Percentiles rank a stretch among this genome's conserved stretches.
phyloP scores from a whole-genome alignment of 2,329 filamentous ascomycete species.

The Curvularia sp. region DNA sequence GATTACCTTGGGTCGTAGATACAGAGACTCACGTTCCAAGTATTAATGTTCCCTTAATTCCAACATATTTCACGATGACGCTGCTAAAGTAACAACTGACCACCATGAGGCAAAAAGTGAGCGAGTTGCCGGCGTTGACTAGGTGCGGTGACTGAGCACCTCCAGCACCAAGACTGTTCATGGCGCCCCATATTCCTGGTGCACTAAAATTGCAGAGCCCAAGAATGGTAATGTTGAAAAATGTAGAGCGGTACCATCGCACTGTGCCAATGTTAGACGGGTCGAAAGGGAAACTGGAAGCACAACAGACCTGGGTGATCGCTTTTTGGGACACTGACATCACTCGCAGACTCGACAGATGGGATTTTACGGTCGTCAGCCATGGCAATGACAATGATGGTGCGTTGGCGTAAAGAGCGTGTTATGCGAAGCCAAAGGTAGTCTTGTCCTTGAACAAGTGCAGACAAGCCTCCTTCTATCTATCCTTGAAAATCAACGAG shows the following conservation, averaged over 20 bases:
- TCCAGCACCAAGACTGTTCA: conserved; percentile 76
- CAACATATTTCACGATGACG: conserved; percentile 69
- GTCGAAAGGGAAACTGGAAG: not conserved
- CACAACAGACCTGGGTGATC: conserved; percentile 34
- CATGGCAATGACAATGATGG: not conserved
- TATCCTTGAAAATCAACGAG: not conserved
- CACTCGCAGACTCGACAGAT: conserved; percentile 31
- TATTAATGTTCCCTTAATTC: conserved; percentile 74
- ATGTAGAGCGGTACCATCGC: conserved; percentile 74
- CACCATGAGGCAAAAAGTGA: conserved; percentile 77
- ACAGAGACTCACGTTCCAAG: conserved; percentile 64
- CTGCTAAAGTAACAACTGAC: conserved; percentile 72
- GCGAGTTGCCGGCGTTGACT: conserved; percentile 73
- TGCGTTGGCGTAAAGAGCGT: not conserved
- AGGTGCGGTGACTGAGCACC: conserved; percentile 69
- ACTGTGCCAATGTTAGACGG: conserved; percentile 47
- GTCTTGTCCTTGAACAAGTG: not conserved
- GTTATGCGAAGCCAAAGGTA: not conserved
- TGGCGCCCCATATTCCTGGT: conserved; percentile 73
- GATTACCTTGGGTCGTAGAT: not conserved
- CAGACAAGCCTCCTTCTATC: not conserved
- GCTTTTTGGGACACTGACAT: conserved; percentile 26
- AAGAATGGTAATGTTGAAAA: conserved; percentile 75
- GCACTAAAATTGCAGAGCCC: conserved; percentile 74
- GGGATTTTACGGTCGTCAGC: not conserved